Percentiles rank a stretch among this genome's conserved stretches.
phyloP scores from a whole-genome alignment of 345 rosid genomes.

The Geranium brycei region DNA sequence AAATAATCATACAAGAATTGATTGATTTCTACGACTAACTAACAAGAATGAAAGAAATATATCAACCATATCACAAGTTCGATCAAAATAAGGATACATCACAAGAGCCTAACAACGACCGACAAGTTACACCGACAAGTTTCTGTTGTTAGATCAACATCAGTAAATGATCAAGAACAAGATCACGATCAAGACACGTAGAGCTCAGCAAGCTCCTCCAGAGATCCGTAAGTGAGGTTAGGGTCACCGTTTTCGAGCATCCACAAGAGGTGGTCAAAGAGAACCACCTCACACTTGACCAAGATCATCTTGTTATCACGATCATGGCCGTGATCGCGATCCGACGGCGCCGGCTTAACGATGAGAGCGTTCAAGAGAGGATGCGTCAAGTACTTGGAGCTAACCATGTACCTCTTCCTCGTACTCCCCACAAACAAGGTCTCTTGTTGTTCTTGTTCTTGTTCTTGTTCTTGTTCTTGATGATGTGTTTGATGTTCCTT shows the following conservation, averaged over 20 bases:
- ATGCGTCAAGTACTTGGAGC: slow-evolving; percentile 51
- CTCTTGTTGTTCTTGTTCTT: slow-evolving; percentile 1
- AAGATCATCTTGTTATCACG: slow-evolving; percentile 1
- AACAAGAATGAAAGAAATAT: no score
- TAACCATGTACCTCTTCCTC: slow-evolving; percentile 47
- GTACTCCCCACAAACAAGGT: slow-evolving; percentile 51
- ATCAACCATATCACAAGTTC: no score
- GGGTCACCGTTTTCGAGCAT: slow-evolving; percentile 68
- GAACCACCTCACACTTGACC: slow-evolving; percentile 60
- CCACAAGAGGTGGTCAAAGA: slow-evolving; percentile 68
- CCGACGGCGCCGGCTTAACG: slow-evolving; percentile 27
- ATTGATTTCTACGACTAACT: no score
- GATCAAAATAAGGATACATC: no score
- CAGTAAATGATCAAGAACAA: background rate
- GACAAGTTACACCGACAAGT: no score
- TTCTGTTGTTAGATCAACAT: no score
- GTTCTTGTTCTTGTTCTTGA: background rate
- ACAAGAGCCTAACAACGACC: no score
- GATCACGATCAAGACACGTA: slow-evolving; percentile 26
- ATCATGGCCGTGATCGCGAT: slow-evolving; percentile 11
- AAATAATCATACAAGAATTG: no score
- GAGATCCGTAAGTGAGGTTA: slow-evolving; percentile 36
- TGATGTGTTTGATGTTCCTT: slow-evolving; percentile 10
- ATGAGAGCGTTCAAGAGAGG: slow-evolving; percentile 50
- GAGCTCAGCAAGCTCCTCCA: slow-evolving; percentile 55